phyloP scores from a whole-genome alignment of 2,329 filamentous ascomycete genomes.

The Arachnopeziza araneosa region DNA sequence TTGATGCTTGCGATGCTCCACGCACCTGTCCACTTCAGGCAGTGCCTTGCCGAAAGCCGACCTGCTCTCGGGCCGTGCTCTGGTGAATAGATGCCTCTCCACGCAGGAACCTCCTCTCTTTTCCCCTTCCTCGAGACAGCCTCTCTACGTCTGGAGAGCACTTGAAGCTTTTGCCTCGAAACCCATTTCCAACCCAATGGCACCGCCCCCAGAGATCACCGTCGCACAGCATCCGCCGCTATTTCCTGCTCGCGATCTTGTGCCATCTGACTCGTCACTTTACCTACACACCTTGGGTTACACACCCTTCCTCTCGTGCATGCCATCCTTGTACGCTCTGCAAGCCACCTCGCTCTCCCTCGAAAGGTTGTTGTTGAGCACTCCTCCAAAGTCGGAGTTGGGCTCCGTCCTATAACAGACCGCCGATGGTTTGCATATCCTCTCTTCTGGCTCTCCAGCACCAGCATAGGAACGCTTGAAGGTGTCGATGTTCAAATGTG shows the following conservation, averaged over 20 bases:
- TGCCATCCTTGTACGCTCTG: background rate
- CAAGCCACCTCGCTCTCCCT: background rate
- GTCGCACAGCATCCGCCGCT: background rate
- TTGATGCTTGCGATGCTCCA: background rate
- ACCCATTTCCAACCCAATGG: background rate
- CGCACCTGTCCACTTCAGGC: background rate
- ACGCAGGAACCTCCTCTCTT: background rate
- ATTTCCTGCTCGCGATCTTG: background rate
- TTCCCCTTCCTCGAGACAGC: background rate
- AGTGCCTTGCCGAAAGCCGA: background rate
- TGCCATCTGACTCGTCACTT: background rate
- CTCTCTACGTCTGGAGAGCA: background rate
- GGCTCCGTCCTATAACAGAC: background rate
- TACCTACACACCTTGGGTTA: background rate
- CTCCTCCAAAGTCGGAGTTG: background rate
- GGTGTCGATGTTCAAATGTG: background rate
- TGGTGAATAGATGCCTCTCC: background rate
- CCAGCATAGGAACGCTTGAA: background rate
- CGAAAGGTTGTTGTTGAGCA: background rate
- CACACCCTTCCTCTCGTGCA: background rate
- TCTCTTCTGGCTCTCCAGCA: too few relatives aligned
- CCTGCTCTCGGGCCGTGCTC: background rate
- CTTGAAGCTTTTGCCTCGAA: background rate
- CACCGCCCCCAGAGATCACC: background rate
- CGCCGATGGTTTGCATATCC: background rate